A percentile compares a stretch with the other conserved stretches of the same genome.
Conservation (phyloP, 2,329 filamentous ascomycete genomes). For the Penicillium sp. region DNA sequence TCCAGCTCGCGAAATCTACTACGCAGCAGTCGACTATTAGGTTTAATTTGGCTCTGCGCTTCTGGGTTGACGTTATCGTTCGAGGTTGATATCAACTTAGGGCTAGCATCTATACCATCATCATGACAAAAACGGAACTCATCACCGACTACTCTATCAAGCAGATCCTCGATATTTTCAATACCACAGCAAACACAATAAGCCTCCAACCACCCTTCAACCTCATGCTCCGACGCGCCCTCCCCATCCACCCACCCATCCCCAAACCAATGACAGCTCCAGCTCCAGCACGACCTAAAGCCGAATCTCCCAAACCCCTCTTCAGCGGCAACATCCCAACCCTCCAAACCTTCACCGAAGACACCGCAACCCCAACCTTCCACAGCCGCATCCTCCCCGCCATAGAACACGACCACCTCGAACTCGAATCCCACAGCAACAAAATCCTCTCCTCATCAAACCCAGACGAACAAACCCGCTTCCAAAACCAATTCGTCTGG, state of each 20-base stretch:
- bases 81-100: constrained; percentile 4
- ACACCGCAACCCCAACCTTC: constrained; percentile 1
- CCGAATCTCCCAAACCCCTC: background rate
- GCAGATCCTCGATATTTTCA: background rate
- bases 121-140: constrained; percentile 13
- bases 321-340: constrained; percentile 8
- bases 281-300: background rate
- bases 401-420: constrained; percentile 44
- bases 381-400: constrained; percentile 32
- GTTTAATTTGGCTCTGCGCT: constrained; percentile 22
- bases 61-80: constrained; percentile 61
- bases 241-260: background rate
- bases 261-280: background rate
- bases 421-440: constrained; percentile 44
- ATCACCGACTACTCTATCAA: background rate
- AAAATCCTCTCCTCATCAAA: constrained; percentile 43
- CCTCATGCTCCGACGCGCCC: background rate
- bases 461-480: constrained; percentile 46
- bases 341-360: constrained; percentile 11
- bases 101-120: constrained; percentile 11
- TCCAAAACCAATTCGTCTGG: constrained; percentile 54
- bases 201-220: background rate
- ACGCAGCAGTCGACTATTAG: no score
- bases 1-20: no score
- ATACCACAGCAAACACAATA: background rate